Conservation (phyloP, 345 rosid species). For the Hypericum perforatum region DNA sequence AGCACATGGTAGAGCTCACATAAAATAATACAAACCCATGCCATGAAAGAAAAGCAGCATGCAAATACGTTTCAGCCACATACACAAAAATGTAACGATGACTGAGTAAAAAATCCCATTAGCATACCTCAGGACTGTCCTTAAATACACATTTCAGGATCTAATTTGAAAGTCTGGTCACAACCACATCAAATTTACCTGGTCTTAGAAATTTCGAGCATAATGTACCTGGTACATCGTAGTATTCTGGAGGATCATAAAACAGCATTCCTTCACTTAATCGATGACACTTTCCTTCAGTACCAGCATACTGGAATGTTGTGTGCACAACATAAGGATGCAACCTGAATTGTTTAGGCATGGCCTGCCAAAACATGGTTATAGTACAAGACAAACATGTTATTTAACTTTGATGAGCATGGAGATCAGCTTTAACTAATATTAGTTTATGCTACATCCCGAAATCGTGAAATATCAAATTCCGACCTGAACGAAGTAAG, state of each 20-base stretch:
- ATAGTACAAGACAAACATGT: constrained; percentile 9
- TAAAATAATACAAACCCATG: too few relatives aligned
- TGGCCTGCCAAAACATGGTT: constrained; percentile 43
- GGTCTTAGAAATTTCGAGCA: background rate
- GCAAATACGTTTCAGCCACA: too few relatives aligned
- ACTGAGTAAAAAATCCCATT: too few relatives aligned
- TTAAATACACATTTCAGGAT: too few relatives aligned
- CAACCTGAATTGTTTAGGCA: constrained; percentile 75
- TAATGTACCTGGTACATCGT: constrained; percentile 59
- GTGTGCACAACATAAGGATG: constrained; percentile 95
- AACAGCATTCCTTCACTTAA: constrained; percentile 83
- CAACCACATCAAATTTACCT: too few relatives aligned
- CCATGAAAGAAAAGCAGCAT: too few relatives aligned
- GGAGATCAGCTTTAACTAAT: too few relatives aligned
- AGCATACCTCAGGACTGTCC: too few relatives aligned
- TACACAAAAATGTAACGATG: too few relatives aligned
- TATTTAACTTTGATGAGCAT: background rate
- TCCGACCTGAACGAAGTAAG: constrained; percentile 87
- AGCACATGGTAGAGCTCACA: too few relatives aligned
- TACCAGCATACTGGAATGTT: constrained; percentile 92
- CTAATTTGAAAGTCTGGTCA: too few relatives aligned
- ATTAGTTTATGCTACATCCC: background rate
- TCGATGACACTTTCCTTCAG: constrained; percentile 96
- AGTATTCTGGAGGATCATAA: constrained; percentile 86
- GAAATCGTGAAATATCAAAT: constrained; percentile 5